Conservation (phyloP, 805 yeast species). For the Hanseniaspora pseudoguilliermondii region DNA sequence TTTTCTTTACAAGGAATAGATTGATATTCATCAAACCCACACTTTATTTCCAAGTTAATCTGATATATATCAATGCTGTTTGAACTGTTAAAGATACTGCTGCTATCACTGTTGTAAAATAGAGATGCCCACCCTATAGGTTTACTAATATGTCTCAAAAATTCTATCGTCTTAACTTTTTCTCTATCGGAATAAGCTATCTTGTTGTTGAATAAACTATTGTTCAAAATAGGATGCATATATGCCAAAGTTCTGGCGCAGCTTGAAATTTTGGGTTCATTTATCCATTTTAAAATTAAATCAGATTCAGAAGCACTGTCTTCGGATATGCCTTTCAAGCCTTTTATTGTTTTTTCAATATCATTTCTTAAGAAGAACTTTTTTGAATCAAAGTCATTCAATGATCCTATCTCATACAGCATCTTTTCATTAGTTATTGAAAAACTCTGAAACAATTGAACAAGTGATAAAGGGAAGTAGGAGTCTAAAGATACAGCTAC, state of each 20-base stretch:
- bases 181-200: conserved; percentile 4
- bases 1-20: not conserved
- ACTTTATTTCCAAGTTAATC: not conserved
- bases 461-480: not conserved
- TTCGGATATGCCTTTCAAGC: not conserved
- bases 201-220: conserved; percentile 4
- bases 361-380: conserved; percentile 5
- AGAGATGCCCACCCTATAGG: conserved; percentile 7
- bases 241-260: not conserved
- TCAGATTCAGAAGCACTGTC: not conserved
- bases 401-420: not conserved
- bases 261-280: not conserved
- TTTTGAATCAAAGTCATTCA: not conserved
- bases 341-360: not conserved
- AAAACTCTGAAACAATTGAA: not conserved
- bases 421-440: not conserved
- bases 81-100: not conserved
- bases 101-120: not conserved
- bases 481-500: not conserved
- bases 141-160: conserved; percentile 6
- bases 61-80: not conserved
- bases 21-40: not conserved
- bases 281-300: no score
- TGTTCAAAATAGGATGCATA: conserved; percentile 1
- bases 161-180: not conserved